phyloP scores from a whole-genome alignment of 805 yeast species.

The Ogataea corticis region DNA sequence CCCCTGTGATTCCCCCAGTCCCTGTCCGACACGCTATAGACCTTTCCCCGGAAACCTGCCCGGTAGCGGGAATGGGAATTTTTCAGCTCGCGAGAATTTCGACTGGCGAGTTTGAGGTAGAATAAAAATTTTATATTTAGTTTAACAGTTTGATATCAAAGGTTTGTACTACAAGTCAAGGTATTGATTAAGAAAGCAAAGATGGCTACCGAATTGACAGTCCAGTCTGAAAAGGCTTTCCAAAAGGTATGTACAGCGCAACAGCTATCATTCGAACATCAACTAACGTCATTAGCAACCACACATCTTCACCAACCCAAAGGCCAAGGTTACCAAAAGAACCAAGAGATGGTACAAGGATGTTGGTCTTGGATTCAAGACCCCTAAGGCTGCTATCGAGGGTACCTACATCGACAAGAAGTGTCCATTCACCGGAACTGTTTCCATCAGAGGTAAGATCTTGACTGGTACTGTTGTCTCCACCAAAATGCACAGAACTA shows the following conservation, averaged over 20 bases:
- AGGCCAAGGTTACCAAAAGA: slow-evolving; percentile 97
- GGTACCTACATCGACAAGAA: slow-evolving; percentile 99
- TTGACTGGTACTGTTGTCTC: slow-evolving; percentile 99
- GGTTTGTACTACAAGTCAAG: slow-evolving; percentile 2
- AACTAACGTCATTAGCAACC: slow-evolving; percentile 73
- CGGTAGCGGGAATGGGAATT: slow-evolving; percentile 3
- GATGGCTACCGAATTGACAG: slow-evolving; percentile 99
- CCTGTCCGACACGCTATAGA: no score
- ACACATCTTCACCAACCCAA: slow-evolving; percentile 99
- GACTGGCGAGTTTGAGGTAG: neutral
- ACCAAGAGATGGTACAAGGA: slow-evolving; percentile 99
- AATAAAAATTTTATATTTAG: slow-evolving; percentile 6
- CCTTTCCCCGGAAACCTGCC: neutral
- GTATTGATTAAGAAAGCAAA: slow-evolving; percentile 33
- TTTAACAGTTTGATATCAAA: neutral
- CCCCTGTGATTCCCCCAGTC: no score
- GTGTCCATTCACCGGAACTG: slow-evolving; percentile 97
- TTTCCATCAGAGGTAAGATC: slow-evolving; percentile 99
- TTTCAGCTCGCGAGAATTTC: slow-evolving; percentile 8
- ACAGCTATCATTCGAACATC: neutral
- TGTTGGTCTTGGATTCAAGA: slow-evolving; percentile 99
- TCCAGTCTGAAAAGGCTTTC: slow-evolving; percentile 99
- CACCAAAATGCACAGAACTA: slow-evolving; percentile 99
- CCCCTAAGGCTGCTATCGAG: slow-evolving; percentile 98
- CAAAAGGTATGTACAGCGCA: slow-evolving; percentile 80